Evolutionary conservation across 2,329 filamentous ascomycete species (phyloP).

Genomic region (Didymella pinodella): DNA sequence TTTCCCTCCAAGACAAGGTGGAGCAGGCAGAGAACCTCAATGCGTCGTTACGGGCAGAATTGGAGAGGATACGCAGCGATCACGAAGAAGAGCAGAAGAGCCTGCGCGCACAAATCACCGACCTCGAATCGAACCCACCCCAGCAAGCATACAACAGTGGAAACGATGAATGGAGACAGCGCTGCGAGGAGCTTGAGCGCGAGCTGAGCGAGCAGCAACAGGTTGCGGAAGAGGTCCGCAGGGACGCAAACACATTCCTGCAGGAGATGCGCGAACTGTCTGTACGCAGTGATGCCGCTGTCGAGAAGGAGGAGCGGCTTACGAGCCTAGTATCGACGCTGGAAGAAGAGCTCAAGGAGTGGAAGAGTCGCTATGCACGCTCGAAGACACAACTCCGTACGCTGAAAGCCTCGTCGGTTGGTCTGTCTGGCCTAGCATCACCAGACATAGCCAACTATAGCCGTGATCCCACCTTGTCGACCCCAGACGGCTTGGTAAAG

Average conservation of each 20-base stretch:
- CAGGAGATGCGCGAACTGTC: slow-evolving; percentile 89
- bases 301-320: slow-evolving; percentile 83
- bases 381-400: slow-evolving; percentile 86
- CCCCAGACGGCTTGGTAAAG: slow-evolving; percentile 79
- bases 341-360: slow-evolving; percentile 84
- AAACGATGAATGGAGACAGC: slow-evolving; percentile 48
- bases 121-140: slow-evolving; percentile 46
- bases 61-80: slow-evolving; percentile 75
- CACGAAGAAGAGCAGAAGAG: slow-evolving; percentile 70
- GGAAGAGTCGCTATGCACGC: slow-evolving; percentile 88
- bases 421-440: slow-evolving; percentile 67
- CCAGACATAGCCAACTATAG: slow-evolving; percentile 71
- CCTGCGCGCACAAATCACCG: slow-evolving; percentile 70
- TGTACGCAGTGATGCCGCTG: slow-evolving; percentile 76
- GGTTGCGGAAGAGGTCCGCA: slow-evolving; percentile 84
- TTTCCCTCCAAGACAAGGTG: slow-evolving; percentile 75
- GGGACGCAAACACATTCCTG: slow-evolving; percentile 82
- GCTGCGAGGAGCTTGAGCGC: slow-evolving; percentile 56
- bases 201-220: slow-evolving; percentile 80
- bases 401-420: slow-evolving; percentile 81
- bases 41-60: slow-evolving; percentile 77
- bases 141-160: slow-evolving; percentile 31
- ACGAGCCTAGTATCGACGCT: slow-evolving; percentile 77
- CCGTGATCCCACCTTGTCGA: slow-evolving; percentile 71
- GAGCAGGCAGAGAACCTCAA: slow-evolving; percentile 79